These are phyloP conservation scores for Cyclanthera cordifolia DNA, from an alignment of 306 rosid species.

Conservation along the genomic window DNA sequence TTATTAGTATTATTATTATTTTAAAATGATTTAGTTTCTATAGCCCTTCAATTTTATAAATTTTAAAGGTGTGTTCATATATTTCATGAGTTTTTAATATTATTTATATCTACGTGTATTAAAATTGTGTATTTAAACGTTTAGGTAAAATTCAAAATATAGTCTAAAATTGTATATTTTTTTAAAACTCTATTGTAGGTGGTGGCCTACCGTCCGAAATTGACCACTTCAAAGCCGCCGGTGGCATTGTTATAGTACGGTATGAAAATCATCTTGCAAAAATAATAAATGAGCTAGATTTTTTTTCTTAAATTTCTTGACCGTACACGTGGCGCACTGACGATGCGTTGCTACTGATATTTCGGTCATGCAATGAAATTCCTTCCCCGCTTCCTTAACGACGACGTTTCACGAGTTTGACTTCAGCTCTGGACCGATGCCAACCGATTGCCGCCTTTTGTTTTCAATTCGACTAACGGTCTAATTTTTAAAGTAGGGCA, in stretches of 20 bases:
- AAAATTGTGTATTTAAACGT: no score
- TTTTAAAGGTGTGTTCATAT: no score
- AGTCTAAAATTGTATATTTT: no score
- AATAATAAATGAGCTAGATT: background rate
- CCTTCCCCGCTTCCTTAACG: background rate
- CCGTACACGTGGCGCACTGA: conserved; percentile 1
- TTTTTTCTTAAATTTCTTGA: background rate
- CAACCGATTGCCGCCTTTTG: background rate
- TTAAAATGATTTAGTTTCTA: no score
- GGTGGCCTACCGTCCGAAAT: background rate
- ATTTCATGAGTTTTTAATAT: no score
- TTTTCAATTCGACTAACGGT: background rate
- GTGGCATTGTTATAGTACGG: background rate
- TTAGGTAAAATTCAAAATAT: no score
- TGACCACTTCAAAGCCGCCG: conserved; percentile 14
- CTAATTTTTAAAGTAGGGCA: background rate
- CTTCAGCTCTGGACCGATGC: background rate
- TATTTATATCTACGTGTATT: no score
- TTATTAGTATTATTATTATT: no score
- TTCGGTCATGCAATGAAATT: background rate
- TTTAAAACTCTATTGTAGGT: no score
- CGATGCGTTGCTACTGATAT: background rate
- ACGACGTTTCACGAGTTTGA: background rate
- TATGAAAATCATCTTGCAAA: background rate
- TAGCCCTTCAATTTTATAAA: no score